Base-by-base conservation (phyloP, 108 stramenopile genomes). In the Conticribra weissflogii region DNA sequence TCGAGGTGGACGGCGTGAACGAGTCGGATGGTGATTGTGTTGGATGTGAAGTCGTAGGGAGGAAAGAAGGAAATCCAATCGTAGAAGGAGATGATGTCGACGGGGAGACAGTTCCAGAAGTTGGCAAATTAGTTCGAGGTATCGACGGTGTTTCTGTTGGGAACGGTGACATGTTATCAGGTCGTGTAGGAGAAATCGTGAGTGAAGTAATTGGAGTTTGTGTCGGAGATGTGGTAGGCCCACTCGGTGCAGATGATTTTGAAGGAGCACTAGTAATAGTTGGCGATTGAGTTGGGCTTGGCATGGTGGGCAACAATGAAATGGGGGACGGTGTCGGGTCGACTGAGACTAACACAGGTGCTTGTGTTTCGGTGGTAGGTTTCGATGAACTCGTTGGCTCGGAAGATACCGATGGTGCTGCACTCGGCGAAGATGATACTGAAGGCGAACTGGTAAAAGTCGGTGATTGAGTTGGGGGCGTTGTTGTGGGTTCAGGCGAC, bases 81-180 rank as follows among this genome's bases (percentile, higher is more conserved):
- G 27, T 23, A 15, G 22, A 1, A 22, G 25, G 23, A 23, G 53
- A 24, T 22, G 53, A 54, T 54, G 23, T 23, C 1, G 53, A 25
- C 22, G 53, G 53, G 22, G 53, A 44, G 36, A 41, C 12, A 15
- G 53, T 21, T 3, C 21, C 47, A 24, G 29, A 28, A n/a, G 23
- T 28, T 27, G 62, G 62, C 30, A 49, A 64, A 17, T 19, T 34
- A 17, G 64, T 57, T 12, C 30, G 56, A 31, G 9, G 12, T 21
- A 2, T 1, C 28, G 21, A 2, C n/a, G n/a, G n/a, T n/a, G n/a
- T n/a, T 23, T 7, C 30, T 7, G 18, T 30, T 57, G 56, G 56
- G 19, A 31, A 3, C 12, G 56, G 7, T 41, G 36, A 41, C 36
- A 41, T 41, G 12, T 5, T 41, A 12, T 5, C 8, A 41, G 36